Evolutionary conservation across 163 green algal genomes (phyloP), one percentile per base, ranked within the genome.

Genomic region (Coccomyxa subellipsoidea): DNA sequence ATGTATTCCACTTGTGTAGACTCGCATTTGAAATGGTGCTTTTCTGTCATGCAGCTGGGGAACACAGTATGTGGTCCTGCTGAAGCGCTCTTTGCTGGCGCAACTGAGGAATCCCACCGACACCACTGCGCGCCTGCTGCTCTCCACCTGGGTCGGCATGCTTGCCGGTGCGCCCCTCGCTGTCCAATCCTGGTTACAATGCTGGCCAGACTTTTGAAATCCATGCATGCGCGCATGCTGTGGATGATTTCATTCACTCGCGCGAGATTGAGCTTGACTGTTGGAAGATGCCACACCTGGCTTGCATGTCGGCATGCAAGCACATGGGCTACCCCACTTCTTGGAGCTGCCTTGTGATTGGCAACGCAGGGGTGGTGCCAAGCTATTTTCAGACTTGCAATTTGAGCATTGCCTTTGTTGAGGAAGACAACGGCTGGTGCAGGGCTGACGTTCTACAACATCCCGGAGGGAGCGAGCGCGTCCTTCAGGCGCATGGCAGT

Each of bases 51-150:
- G 54, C 78, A 77, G 54, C 32, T 82, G 78, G 78, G 40, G 54
- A 27, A 82, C 34, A 5, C 87, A 91, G 80, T 90, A 84, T 76
- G 36, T 39, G 0, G 79, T 84, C 54, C 83, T 92, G 70, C 59
- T 88, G 75, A 87, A 82, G 83, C 83, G 88, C 15, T 85, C 89
- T 76, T 32, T 79, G 71, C 81, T 91, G 15, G 81, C 81, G 12
- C 81, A 83, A 18, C 85, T 86, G 15, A 84, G 89, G 72, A 91
- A 91, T 83, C 89, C 89, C 35, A 77, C 78, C 25, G 78, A 82
- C 54, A 36, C 38, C 54, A 77, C 54, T 37, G 7, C 54, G 1
- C 78, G 78, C 78, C 32, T 82, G 23, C 54, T 82, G 4, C 54
- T 82, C 32, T 53, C 78, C 32, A 40, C 4, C 78, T 77, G 34